phyloP scores from a whole-genome alignment of 306 rosid genomes.

The Castanea crenata region DNA sequence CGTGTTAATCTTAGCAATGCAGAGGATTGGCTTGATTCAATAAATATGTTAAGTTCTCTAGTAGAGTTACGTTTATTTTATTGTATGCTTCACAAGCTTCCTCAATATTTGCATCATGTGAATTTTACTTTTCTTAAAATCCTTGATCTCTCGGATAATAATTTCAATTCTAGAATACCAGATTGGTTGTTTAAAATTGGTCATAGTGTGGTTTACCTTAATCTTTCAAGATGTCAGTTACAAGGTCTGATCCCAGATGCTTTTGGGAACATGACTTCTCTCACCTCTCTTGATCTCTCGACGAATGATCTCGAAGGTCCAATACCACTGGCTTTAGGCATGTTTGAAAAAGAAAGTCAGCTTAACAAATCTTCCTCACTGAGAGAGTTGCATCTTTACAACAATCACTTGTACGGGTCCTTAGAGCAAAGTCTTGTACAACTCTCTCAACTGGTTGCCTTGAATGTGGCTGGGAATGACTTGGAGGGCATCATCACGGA shows the following conservation, averaged over 20 bases:
- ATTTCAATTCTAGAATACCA: not conserved
- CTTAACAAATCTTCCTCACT: not conserved
- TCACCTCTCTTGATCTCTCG: slow-evolving; percentile 16
- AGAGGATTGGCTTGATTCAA: not conserved
- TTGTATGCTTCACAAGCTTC: not conserved
- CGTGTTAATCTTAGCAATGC: not conserved
- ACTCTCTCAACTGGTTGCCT: not conserved
- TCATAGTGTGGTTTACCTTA: slow-evolving; percentile 2
- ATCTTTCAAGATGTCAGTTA: not conserved
- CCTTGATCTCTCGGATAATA: slow-evolving; percentile 10
- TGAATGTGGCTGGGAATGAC: not conserved
- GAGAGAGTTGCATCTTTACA: slow-evolving; percentile 6
- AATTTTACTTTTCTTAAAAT: slow-evolving; percentile 2
- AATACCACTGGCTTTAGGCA: slow-evolving; percentile 17
- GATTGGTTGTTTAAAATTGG: slow-evolving; percentile 24
- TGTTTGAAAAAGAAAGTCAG: not conserved
- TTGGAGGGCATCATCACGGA: slow-evolving; percentile 8
- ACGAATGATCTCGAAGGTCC: not conserved
- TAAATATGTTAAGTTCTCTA: not conserved
- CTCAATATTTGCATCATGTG: not conserved
- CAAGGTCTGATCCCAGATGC: slow-evolving; percentile 12
- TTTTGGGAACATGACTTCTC: not conserved
- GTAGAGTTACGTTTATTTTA: not conserved
- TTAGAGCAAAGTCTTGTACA: not conserved
- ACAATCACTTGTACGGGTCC: slow-evolving; percentile 3